Conservation (phyloP, 164 flowering plant species). For the Vitis cinerea region DNA sequence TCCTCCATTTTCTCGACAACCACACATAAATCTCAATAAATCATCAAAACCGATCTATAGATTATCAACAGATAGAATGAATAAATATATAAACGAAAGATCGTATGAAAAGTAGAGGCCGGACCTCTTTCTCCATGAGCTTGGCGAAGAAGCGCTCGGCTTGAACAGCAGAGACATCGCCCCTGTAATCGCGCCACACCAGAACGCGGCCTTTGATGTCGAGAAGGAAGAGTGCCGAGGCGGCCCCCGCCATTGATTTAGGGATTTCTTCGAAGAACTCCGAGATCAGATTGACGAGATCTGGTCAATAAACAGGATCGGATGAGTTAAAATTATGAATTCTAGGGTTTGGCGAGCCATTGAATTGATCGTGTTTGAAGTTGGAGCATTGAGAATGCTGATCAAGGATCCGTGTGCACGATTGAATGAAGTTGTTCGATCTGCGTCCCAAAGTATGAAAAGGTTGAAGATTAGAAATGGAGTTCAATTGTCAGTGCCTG, state of each 20-base stretch:
- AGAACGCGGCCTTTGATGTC: constrained; percentile 95
- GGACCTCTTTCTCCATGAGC: constrained; percentile 92
- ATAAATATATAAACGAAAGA: constrained; percentile 2
- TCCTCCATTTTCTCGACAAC: not conserved
- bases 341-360: not conserved
- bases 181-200: constrained; percentile 94
- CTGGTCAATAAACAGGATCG: not conserved
- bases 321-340: not conserved
- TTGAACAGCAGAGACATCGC: constrained; percentile 81
- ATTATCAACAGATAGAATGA: not conserved
- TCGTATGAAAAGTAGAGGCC: not conserved
- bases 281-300: too few species aligned
- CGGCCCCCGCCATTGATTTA: constrained; percentile 79
- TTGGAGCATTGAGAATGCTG: not conserved
- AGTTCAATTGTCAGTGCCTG: not conserved
- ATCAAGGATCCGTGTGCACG: too few species aligned
- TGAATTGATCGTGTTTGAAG: not conserved
- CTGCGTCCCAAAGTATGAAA: not conserved
- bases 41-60: not conserved
- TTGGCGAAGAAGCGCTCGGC: constrained; percentile 93
- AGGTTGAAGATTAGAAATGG: not conserved
- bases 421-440: not conserved
- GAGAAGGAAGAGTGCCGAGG: constrained; percentile 89
- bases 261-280: too few species aligned
- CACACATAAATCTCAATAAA: not conserved